Conservation (phyloP, 768 basidiomycete genomes). For the Leccinum sublutescens region DNA sequence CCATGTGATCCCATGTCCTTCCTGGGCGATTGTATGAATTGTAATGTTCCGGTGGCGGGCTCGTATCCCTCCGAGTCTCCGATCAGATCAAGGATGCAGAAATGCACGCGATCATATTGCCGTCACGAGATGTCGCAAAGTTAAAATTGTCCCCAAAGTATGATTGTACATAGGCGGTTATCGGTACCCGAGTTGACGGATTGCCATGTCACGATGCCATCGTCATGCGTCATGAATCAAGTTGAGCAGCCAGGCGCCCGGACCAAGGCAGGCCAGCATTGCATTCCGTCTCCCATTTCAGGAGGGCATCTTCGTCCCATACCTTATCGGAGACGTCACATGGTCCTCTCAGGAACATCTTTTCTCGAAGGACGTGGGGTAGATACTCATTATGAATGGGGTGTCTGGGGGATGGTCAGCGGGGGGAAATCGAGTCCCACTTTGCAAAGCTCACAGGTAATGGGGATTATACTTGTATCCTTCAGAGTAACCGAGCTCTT, state of each 20-base stretch:
- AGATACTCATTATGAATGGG: constrained; percentile 66
- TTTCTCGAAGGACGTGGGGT: constrained; percentile 45
- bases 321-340: constrained; percentile 45
- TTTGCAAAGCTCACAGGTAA: constrained; percentile 41
- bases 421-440: background rate
- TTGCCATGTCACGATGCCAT: background rate
- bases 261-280: constrained; percentile 51
- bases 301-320: constrained; percentile 61
- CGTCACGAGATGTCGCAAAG: background rate
- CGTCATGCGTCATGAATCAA: background rate
- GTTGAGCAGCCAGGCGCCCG: constrained; percentile 31
- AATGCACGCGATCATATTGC: background rate
- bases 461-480: constrained; percentile 64
- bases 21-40: background rate
- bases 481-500: constrained; percentile 63
- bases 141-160: background rate
- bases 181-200: background rate
- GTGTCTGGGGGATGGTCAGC: constrained; percentile 40
- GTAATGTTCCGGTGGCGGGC: background rate
- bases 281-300: constrained; percentile 51
- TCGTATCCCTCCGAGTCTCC: background rate
- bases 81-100: background rate
- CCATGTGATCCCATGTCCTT: background rate
- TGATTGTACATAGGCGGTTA: background rate
- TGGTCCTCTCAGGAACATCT: constrained; percentile 44